Evolutionary conservation across 2,329 filamentous ascomycete species (phyloP), one percentile per base, ranked within the genome.

Genomic region (Aspergillus niger): DNA sequence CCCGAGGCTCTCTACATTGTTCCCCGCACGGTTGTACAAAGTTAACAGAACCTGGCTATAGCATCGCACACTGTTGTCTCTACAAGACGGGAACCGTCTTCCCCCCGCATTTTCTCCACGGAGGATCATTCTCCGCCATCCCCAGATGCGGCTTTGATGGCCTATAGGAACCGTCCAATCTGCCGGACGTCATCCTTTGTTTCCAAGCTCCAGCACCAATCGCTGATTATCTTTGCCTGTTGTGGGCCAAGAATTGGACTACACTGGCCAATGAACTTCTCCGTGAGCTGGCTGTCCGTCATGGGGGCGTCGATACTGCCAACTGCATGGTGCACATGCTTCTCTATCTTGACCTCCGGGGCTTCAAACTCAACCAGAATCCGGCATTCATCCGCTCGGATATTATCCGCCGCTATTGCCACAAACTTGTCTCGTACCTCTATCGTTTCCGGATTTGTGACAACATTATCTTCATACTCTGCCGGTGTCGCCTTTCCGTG

Each of bases 191-290:
- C 72, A 5, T 66, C 65, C 43, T 74, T 71, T 8, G 67, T 69
- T 55, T 70, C 72, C 49, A 78, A 73, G 32, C 66, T 66, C 69
- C 69, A 72, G 41, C 68, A 72, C 61, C 64, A 63, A 13, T 69
- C 59, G 60, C 75, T 77, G 4, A 76, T 76, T 24, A 66, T 72
- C 30, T 73, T 67, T 0, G 76, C 74, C 36, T 70, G 69, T 1
- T 71, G 65, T 3, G 70, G 55, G 0, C 80, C 81, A n/a, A 84
- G 66, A 20, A 82, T 74, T 2, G 71, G 65, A 5, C 69, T 63
- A 36, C 77, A 78, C 63, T 85, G 82, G 62, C 82, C 80, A 22
- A 80, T 59, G 55, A 85, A 85, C 67, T 85, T 85, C 52, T 73
- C 76, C 58, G 76, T 72, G 36, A 85, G 65, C 59, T 82, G 76